Conservation (phyloP, 352 stramenopile genomes). For the Labyrinthula sp. region DNA sequence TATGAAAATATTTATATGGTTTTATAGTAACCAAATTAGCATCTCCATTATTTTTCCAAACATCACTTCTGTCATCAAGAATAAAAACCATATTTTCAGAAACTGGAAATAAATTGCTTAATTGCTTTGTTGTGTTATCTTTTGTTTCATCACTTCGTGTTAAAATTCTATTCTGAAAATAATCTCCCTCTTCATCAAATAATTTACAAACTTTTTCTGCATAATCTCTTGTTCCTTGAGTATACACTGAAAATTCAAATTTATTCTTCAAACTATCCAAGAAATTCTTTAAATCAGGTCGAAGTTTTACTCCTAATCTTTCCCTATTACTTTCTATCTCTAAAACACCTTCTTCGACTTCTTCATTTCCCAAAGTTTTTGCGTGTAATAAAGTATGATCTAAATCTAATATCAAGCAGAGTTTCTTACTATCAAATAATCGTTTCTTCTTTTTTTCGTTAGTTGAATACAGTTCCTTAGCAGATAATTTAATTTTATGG, state of each 20-base stretch:
- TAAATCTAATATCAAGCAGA: slow-evolving; percentile 81
- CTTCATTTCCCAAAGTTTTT: slow-evolving; percentile 32
- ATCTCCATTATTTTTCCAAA: slow-evolving; percentile 18
- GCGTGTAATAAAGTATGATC: slow-evolving; percentile 89
- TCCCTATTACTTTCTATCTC: slow-evolving; percentile 14
- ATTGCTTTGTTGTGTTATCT: slow-evolving; percentile 15
- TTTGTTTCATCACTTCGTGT: slow-evolving; percentile 56
- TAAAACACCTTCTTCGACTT: slow-evolving; percentile 1
- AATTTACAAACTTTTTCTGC: slow-evolving; percentile 73
- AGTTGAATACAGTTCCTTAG: too few relatives aligned
- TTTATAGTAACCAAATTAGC: slow-evolving; percentile 24
- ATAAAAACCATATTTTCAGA: slow-evolving; percentile 31
- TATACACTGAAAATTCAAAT: slow-evolving; percentile 85
- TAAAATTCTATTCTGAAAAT: slow-evolving; percentile 56
- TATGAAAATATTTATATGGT: slow-evolving; percentile 28
- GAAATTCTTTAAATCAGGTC: slow-evolving; percentile 61
- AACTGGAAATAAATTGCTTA: slow-evolving; percentile 16
- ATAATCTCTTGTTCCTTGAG: slow-evolving; percentile 71
- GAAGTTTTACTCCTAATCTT: slow-evolving; percentile 54
- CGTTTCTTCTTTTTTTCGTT: slow-evolving; percentile 47
- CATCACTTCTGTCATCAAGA: slow-evolving; percentile 27
- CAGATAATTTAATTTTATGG: slow-evolving; percentile 19
- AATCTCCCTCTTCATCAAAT: slow-evolving; percentile 52
- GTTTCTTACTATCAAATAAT: slow-evolving; percentile 58
- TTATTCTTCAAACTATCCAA: slow-evolving; percentile 49